Evolutionary conservation across 768 basidiomycete species (phyloP), one percentile per base, ranked within the genome.

Genomic region (Albatrellus ellisii): DNA sequence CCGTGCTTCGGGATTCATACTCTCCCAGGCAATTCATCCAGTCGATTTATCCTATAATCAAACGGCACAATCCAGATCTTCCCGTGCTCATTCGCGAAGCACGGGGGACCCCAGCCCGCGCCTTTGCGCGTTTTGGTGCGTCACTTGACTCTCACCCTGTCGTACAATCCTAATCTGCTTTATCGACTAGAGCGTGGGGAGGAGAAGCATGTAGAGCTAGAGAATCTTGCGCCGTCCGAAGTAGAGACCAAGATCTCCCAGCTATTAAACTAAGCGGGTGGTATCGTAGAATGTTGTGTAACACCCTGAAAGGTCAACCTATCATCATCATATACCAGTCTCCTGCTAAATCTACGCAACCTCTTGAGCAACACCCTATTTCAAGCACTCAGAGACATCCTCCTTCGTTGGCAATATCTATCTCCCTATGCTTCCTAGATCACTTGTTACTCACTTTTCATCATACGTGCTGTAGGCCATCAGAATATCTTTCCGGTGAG

Each of bases 61-160:
- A 89, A 64, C 70, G 83, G 57, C 64, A 80, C 59, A 90, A 90
- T 56, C 87, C 86, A 28, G 79, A 90, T 62, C 63, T 90, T n/a
- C 87, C 85, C 14, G 70, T 87, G 27, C 59, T 89, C 52, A 82
- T 89, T 53, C 71, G 87, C 52, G 82, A 87, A 62, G 87, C 84
- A 12, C 65, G 63, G 41, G 82, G 77, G 27, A 86, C 83, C 6
- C 84, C 83, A 27, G 85, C 85, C 47, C 70, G 87, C 55, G 74
- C 73, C 36, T 90, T 88, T 70, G 86, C 82, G 41, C 69, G 87
- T 54, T 90, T 85, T 56, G 86, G 87, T 90, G 62, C 59, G 83
- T 57, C 20, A 2, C 9, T 14, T 14, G 26, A 17, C 10, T 35
- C 14, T 17, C 14, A 9, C 15, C 33, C 12, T 7, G 2, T 27